These are phyloP conservation scores for Anthoceros angustus DNA, from an alignment of 225 moss, liverwort and hornwort genomes.

Conservation along the genomic window DNA sequence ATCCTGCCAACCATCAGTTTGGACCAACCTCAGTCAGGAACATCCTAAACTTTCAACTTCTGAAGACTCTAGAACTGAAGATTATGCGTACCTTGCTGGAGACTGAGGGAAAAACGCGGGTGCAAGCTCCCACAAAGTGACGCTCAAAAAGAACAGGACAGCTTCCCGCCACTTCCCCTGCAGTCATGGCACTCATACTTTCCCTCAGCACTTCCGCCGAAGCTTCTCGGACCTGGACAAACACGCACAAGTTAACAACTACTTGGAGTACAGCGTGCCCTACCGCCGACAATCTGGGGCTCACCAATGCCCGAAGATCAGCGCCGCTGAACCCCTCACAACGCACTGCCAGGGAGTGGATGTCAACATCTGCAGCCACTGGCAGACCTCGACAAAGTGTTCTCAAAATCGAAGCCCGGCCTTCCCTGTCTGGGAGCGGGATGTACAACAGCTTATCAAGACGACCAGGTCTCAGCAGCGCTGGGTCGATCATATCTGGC, in stretches of 20 bases:
- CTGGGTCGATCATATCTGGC: constrained; percentile 94
- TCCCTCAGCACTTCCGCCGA: constrained; percentile 69
- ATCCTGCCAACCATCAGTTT: constrained; percentile 14
- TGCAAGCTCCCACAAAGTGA: constrained; percentile 63
- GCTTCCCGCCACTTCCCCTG: constrained; percentile 9
- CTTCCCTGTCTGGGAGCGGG: constrained; percentile 71
- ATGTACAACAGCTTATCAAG: constrained; percentile 84
- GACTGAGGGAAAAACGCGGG: constrained; percentile 71
- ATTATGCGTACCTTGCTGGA: constrained; percentile 38
- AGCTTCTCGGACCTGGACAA: constrained; percentile 28
- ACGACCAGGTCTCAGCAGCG: constrained; percentile 82
- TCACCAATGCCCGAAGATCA: constrained; percentile 77
- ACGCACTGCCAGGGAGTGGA: constrained; percentile 38
- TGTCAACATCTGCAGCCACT: constrained; percentile 50
- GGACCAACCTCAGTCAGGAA: not conserved
- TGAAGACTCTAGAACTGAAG: not conserved
- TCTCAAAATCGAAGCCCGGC: constrained; percentile 69
- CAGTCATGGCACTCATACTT: constrained; percentile 23
- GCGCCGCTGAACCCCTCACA: constrained; percentile 98
- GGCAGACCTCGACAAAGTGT: constrained; percentile 72
- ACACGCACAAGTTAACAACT: not conserved
- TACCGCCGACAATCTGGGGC: not conserved
- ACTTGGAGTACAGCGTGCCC: not conserved
- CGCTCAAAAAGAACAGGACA: constrained; percentile 27
- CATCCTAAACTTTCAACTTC: not conserved